Percentiles rank a stretch among this genome's conserved stretches.
These are phyloP conservation scores for Rhizopogon roseolus DNA, from an alignment of 768 basidiomycete species.

Conservation along the genomic window DNA sequence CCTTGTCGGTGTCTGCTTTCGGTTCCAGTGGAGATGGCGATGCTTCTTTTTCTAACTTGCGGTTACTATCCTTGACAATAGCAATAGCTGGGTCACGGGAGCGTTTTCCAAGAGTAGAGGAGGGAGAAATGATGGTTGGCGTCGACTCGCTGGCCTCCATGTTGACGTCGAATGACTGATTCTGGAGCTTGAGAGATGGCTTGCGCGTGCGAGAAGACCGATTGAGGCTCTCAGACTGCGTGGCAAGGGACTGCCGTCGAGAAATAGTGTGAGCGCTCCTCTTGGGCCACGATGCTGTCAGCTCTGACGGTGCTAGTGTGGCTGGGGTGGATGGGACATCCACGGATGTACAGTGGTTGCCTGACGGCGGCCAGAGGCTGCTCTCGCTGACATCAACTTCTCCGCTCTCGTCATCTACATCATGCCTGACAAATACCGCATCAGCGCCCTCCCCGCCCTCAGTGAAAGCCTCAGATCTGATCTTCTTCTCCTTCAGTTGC, in stretches of 20 bases:
- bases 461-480: slow-evolving; percentile 29
- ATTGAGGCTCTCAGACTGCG: slow-evolving; percentile 6
- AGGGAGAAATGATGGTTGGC: slow-evolving; percentile 8
- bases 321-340: slow-evolving; percentile 7
- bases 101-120: slow-evolving; percentile 22
- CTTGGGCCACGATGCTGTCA: neutral
- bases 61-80: slow-evolving; percentile 11
- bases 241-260: slow-evolving; percentile 1
- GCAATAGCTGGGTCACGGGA: slow-evolving; percentile 16
- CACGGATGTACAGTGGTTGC: slow-evolving; percentile 9
- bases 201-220: slow-evolving; percentile 23
- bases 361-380: slow-evolving; percentile 14
- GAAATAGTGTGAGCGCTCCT: neutral
- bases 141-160: slow-evolving; percentile 8
- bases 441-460: slow-evolving; percentile 24
- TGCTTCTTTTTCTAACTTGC: slow-evolving; percentile 13
- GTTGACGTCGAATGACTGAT: slow-evolving; percentile 8
- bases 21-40: slow-evolving; percentile 9
- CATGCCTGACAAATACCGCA: slow-evolving; percentile 51
- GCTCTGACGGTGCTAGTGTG: neutral
- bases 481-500: slow-evolving; percentile 51
- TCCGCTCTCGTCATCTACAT: slow-evolving; percentile 55
- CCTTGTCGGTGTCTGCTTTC: slow-evolving; percentile 20
- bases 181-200: slow-evolving; percentile 26
- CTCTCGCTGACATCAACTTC: slow-evolving; percentile 51